Evolutionary conservation across 306 rosid genomes (phyloP).

Genomic region (Vigna nakashimae): DNA sequence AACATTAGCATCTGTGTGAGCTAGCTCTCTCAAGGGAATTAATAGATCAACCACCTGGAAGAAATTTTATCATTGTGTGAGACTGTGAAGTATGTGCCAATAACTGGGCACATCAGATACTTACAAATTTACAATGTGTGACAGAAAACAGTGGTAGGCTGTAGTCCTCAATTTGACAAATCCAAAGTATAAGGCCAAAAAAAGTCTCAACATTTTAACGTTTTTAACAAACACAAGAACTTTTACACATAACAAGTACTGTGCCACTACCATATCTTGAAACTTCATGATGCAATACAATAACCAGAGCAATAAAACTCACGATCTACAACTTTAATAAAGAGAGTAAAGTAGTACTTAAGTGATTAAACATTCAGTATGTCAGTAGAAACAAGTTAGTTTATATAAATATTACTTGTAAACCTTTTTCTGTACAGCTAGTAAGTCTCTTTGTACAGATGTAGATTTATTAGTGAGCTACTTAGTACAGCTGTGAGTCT

Average conservation of each 20-base stretch:
- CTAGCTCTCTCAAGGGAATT: slow-evolving; percentile 92
- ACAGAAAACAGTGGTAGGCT: slow-evolving; percentile 21
- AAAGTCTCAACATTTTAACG: background rate
- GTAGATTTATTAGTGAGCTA: no score
- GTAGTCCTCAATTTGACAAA: slow-evolving; percentile 25
- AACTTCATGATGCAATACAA: slow-evolving; percentile 16
- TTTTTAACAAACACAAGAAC: background rate
- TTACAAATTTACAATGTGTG: slow-evolving; percentile 23
- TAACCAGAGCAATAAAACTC: slow-evolving; percentile 20
- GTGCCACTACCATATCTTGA: background rate
- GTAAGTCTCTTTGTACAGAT: no score
- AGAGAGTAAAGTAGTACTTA: slow-evolving; percentile 14
- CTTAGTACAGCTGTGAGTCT: no score
- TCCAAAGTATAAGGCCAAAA: slow-evolving; percentile 12
- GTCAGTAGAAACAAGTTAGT: no score
- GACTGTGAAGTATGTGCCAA: slow-evolving; percentile 1
- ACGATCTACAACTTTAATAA: background rate
- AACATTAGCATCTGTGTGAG: slow-evolving; percentile 96
- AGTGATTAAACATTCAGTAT: slow-evolving; percentile 24
- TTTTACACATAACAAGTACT: background rate
- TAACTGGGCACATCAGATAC: slow-evolving; percentile 17
- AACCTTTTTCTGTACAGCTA: no score
- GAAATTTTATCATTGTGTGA: slow-evolving; percentile 17
- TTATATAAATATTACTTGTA: no score
- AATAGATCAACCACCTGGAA: slow-evolving; percentile 89